Base-by-base conservation (phyloP, 2,329 filamentous ascomycete genomes). In the Plenodomus tracheiphilus region DNA sequence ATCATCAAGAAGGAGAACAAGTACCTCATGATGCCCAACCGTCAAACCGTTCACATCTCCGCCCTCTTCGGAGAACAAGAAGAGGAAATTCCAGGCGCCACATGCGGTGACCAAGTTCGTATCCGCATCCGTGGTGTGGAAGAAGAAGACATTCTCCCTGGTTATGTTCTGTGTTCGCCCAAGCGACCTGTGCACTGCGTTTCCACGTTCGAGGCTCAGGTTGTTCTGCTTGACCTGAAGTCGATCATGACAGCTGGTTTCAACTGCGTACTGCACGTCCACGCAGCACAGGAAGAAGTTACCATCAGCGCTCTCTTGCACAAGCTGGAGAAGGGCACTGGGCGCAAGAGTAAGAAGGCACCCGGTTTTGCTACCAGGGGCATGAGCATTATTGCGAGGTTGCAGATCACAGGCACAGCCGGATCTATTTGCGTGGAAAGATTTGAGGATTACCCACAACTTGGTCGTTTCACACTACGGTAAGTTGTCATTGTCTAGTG, bases 191-290 rank as follows among this genome's bases (percentile, higher is more conserved):
- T 97, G 18, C 91, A 99, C 78, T 93, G 86, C 66, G 95, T 99
- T 32, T 77, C 81, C 43, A 80, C 86, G 41, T 99, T 99, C 63
- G 95, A 99, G 77, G 95, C 94, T 2, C 95, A 99, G 77, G 96
- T 99, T 68, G 87, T 91, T 51, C 91, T 99, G 57, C 80, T 99
- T 43, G 94, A 99, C 59, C 80, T 99, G 57, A 97, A 96, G 84
- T 91, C 80, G 65, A 99, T 99, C 68, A 81, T 99, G 34, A 89
- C 88, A 8, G 91, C 93, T 17, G 94, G 94, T 43, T 99, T 96
- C 79, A 97, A 97, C 79, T 99, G 94, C 69, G 95, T 99, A 35
- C 80, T 99, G 61, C 94, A 99, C 77, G 90, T 99, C 18, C 94
- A 99, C 76, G 91, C 93, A 4, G 94, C 94, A 18, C 96, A 97